phyloP scores from a whole-genome alignment of 2,329 filamentous ascomycete species.

The Graphilbum ipis-grandicollis region DNA sequence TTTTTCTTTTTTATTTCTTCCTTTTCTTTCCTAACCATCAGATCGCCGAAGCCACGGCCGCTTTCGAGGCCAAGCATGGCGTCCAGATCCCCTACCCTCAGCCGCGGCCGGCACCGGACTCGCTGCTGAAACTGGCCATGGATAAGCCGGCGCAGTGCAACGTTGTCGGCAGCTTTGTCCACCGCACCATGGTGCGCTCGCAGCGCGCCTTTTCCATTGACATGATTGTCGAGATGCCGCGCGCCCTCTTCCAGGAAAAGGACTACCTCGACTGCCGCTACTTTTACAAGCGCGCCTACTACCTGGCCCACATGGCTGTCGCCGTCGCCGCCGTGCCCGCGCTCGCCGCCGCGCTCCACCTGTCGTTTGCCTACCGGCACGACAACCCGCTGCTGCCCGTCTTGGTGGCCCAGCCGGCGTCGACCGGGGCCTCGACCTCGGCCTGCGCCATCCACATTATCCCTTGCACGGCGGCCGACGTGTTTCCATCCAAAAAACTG shows the following conservation, averaged over 20 bases:
- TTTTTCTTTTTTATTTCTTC: background rate
- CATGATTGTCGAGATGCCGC: slow-evolving; percentile 75
- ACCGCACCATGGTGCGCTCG: slow-evolving; percentile 54
- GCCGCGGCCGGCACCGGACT: slow-evolving; percentile 58
- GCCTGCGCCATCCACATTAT: slow-evolving; percentile 49
- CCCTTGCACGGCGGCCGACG: slow-evolving; percentile 48
- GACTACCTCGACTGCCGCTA: slow-evolving; percentile 87
- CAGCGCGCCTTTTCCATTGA: slow-evolving; percentile 49
- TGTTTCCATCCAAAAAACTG: slow-evolving; percentile 59
- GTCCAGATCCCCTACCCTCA: slow-evolving; percentile 70
- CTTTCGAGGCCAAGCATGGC: slow-evolving; percentile 47
- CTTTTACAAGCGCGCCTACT: slow-evolving; percentile 89
- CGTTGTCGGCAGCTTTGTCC: slow-evolving; percentile 73
- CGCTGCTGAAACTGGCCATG: slow-evolving; percentile 69
- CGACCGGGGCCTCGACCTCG: slow-evolving; percentile 21
- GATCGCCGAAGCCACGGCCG: slow-evolving; percentile 51
- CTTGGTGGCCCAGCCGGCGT: slow-evolving; percentile 21
- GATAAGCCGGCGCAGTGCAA: slow-evolving; percentile 63
- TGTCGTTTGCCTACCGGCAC: slow-evolving; percentile 49
- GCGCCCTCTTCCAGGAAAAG: slow-evolving; percentile 71
- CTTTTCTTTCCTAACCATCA: slow-evolving; percentile 14
- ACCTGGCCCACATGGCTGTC: slow-evolving; percentile 64
- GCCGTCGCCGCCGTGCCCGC: slow-evolving; percentile 42
- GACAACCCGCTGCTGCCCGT: slow-evolving; percentile 66
- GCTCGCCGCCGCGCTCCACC: slow-evolving; percentile 32